phyloP scores from a whole-genome alignment of 2,329 filamentous ascomycete genomes.

The Elsinoe fawcettii region DNA sequence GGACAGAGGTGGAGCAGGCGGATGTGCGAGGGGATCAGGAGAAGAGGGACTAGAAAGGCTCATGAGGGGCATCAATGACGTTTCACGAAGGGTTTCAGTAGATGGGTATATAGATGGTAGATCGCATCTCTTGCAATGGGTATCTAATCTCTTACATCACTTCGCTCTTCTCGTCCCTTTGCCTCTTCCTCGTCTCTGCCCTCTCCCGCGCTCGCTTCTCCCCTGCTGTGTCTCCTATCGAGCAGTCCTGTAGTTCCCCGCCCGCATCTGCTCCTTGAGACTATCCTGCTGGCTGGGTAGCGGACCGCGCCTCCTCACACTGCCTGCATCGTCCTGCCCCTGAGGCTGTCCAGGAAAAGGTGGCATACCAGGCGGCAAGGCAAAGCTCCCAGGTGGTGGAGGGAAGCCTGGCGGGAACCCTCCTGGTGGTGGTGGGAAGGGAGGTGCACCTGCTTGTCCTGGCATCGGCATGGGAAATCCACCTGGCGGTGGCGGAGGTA shows the following conservation, averaged over 20 bases:
- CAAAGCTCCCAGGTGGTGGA: slow-evolving; percentile 16
- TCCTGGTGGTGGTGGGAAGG: slow-evolving; percentile 26
- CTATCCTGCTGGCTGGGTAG: slow-evolving; percentile 80
- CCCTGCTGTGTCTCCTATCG: slow-evolving; percentile 21
- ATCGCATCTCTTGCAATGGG: neutral
- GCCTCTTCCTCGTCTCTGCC: neutral
- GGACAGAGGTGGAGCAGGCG: neutral
- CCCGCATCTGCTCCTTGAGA: slow-evolving; percentile 65
- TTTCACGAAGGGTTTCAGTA: neutral
- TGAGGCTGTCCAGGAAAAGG: slow-evolving; percentile 25
- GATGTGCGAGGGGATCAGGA: neutral
- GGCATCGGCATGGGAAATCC: slow-evolving; percentile 16
- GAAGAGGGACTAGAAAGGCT: slow-evolving; percentile 4
- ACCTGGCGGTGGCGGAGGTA: slow-evolving; percentile 25
- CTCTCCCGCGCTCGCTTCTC: neutral
- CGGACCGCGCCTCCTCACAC: slow-evolving; percentile 55
- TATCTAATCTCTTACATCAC: slow-evolving; percentile 2
- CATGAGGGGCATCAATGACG: too few species aligned
- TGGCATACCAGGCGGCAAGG: slow-evolving; percentile 29
- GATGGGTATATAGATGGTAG: neutral
- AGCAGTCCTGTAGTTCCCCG: slow-evolving; percentile 42
- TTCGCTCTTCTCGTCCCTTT: neutral
- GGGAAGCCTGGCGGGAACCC: slow-evolving; percentile 25
- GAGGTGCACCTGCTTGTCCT: slow-evolving; percentile 22
- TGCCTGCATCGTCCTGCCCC: slow-evolving; percentile 20